Base-by-base conservation (phyloP, 2,329 filamentous ascomycete genomes). In the Ilyonectria destructans region DNA sequence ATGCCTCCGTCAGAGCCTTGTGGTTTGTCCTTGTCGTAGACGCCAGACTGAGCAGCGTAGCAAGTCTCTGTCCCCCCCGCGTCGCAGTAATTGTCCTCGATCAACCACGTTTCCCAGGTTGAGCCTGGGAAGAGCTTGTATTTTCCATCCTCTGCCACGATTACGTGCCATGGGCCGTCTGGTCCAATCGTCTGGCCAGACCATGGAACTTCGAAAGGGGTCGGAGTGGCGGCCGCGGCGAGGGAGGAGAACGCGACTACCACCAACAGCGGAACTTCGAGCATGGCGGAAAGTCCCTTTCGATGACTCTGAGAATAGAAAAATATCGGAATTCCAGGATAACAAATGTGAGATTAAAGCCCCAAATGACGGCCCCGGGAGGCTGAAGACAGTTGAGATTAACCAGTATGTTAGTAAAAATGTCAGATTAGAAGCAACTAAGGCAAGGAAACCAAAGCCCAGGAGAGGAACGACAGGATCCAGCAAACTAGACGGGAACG, bases 111-210 rank as follows among this genome's bases (percentile, higher is more conserved):
- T 35, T 76, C 68, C 40, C 68, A 80, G 29, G 77, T 76, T 2
- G 69, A 69, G 17, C 78, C 79, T 2, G 79, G 78, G 58, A 75
- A 80, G 26, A 81, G 40, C 15, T 71, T 59, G 29, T 74, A 74
- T 19, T 78, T 9, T 8, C 64, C 75, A 19, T 78, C 71, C 31
- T 75, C 70, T 21, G 80, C 67, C 7, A 23, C 10, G 13, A 67
- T 35, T n/a, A 78, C 78, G 9, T 75, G 74, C 79, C 80, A 81
- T 7, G 80, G 80, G 6, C 80, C 80, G 29, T 82, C 80, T 10
- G 79, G 79, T 3, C 79, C 80, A 62, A 74, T 80, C 2, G 69
- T 74, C 19, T 62, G 65, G 13, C 67, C 69, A 26, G 77, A 78
- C 78, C 58, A 67, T 29, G 51, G 21, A n/a, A 55, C 60, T 23